Evolutionary conservation across 75 land plant genomes (phyloP), one percentile per base, ranked within the genome.

Genomic region (Chamaecyparis obtusa): DNA sequence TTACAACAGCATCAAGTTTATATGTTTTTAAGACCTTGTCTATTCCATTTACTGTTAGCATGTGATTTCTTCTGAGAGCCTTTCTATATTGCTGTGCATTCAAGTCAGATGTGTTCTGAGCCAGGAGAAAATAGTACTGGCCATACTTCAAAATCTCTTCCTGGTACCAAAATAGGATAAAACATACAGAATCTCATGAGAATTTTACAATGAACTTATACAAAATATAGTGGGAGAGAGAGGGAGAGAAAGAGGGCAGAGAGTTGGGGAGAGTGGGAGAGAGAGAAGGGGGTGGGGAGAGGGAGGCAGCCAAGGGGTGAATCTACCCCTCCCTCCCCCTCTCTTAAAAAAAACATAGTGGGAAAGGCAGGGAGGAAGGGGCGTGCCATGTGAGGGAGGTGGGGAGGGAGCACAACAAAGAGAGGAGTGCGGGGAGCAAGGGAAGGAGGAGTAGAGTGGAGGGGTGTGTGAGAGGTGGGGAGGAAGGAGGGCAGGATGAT

Each of bases 1-100:
- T 89, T 49, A 92, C 93, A 16, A 92, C 33, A 24, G 93, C 95
- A 85, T 94, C 93, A 82, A 94, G 64, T 21, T 88, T 48, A 49
- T 89, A 85, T 15, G 88, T 88, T 60, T 78, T 24, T 83, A 94
- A 88, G 77, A 89, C 21, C 37, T 88, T 84, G 85, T 92, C 91
- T 64, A 93, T 81, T 24, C 93, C 92, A 54, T 92, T 72, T 33
- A 44, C 17, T 3, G 89, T 90, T 7, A 92, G 84, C 9, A 85
- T 60, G 19, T 77, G 54, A 75, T 89, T 37, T 19, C 24, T 84
- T 72, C 87, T 83, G 0, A 88, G 36, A 57, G 92, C 91, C 39
- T 78, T 49, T 64, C 54, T 86, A 57, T 89, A 91, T 79, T 14
- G 69, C 39, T 87, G 72, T 17, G 90, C 89, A 19, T 87, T 49